Conservation (phyloP, 108 stramenopile species). For the Nitzschia sp. region DNA sequence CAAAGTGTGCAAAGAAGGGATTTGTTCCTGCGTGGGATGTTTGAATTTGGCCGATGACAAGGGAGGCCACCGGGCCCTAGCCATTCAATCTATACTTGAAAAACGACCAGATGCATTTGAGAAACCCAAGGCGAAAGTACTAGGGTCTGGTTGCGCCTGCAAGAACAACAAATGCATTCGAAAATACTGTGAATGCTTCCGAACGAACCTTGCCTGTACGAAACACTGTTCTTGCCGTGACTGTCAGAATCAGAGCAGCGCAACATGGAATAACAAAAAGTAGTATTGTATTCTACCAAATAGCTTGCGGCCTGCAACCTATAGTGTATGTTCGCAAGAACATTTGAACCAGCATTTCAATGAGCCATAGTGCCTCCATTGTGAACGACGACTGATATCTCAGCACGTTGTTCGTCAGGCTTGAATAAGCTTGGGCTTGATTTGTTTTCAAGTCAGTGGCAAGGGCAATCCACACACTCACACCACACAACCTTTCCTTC, state of each 20-base stretch:
- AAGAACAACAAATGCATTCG: slow-evolving; percentile 75
- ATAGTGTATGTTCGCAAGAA: too few relatives aligned
- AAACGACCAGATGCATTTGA: slow-evolving; percentile 61
- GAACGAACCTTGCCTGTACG: slow-evolving; percentile 55
- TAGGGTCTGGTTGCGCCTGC: slow-evolving; percentile 84
- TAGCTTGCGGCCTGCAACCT: too few relatives aligned
- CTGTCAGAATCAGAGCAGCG: slow-evolving; percentile 33
- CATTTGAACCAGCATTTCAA: too few relatives aligned
- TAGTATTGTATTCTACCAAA: too few relatives aligned
- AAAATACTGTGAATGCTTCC: slow-evolving; percentile 91
- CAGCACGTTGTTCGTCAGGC: too few relatives aligned
- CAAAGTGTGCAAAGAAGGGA: slow-evolving; percentile 49
- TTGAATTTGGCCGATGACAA: slow-evolving; percentile 39
- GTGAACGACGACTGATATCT: too few relatives aligned
- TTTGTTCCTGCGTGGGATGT: slow-evolving; percentile 57
- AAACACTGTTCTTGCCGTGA: slow-evolving; percentile 46
- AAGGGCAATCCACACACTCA: too few relatives aligned
- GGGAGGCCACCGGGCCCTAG: slow-evolving; percentile 37
- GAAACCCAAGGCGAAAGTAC: slow-evolving; percentile 36
- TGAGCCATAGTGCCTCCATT: too few relatives aligned
- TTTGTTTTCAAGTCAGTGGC: too few relatives aligned
- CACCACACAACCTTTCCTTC: too few relatives aligned
- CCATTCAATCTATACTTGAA: slow-evolving; percentile 43
- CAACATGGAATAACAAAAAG: too few relatives aligned
- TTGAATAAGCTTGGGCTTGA: too few relatives aligned